phyloP scores from a whole-genome alignment of 495 filamentous ascomycete genomes.

The Umbilicaria muhlenbergii region DNA sequence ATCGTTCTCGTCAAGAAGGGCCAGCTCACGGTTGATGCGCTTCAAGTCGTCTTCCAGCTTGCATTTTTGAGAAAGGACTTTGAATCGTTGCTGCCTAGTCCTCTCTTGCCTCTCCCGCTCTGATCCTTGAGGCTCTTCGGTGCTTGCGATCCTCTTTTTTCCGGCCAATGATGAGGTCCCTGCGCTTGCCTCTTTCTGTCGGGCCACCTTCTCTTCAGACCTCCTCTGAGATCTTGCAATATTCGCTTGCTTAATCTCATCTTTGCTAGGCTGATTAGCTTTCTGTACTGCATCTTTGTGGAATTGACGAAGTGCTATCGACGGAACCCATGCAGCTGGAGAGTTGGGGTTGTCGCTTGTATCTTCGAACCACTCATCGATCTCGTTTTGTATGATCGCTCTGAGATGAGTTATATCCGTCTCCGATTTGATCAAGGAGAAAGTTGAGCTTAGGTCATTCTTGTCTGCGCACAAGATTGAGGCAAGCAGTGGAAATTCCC shows the following conservation, averaged over 20 bases:
- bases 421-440: constrained; percentile 3
- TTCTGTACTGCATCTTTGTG: constrained; percentile 3
- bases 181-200: constrained; percentile 2
- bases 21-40: constrained; percentile 1
- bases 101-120: constrained; percentile 3
- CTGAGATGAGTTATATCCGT: constrained; percentile 5
- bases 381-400: constrained; percentile 2
- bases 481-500: constrained; percentile 3
- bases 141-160: constrained; percentile 3
- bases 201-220: constrained; percentile 2
- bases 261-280: constrained; percentile 3
- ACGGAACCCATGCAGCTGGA: constrained; percentile 3
- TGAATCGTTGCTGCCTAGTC: constrained; percentile 3
- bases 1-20: constrained; percentile 1
- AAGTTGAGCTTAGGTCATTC: constrained; percentile 2
- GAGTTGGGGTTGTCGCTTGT: constrained; percentile 2
- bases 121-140: constrained; percentile 2
- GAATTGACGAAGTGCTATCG: constrained; percentile 3
- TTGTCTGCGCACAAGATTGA: constrained; percentile 3
- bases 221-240: constrained; percentile 3
- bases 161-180: constrained; percentile 1
- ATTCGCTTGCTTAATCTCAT: constrained; percentile 3
- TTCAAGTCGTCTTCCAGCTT: constrained; percentile 2
- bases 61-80: constrained; percentile 3
- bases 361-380: constrained; percentile 1